Percentiles rank a stretch among this genome's conserved stretches.
phyloP scores from a whole-genome alignment of 257 asterid genomes.

The Catharanthus roseus region DNA sequence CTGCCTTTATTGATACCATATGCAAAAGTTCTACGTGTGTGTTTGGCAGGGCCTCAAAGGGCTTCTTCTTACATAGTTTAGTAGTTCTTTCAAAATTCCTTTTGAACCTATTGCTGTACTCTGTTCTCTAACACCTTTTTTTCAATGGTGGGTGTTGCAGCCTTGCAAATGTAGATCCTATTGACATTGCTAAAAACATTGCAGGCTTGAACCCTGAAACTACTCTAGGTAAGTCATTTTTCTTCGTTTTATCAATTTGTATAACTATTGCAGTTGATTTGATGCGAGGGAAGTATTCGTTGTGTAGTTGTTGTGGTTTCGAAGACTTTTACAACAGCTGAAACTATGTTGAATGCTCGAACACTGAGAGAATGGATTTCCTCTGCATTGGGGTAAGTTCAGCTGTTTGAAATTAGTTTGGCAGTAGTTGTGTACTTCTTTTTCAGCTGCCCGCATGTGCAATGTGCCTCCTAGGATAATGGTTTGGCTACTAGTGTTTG shows the following conservation, averaged over 20 bases:
- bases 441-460: neutral
- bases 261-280: neutral
- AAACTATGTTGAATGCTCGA: constrained; percentile 96
- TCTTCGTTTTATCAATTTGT: constrained; percentile 2
- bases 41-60: neutral
- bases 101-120: constrained; percentile 3
- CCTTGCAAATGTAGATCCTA: constrained; percentile 98
- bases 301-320: constrained; percentile 93
- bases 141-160: constrained; percentile 34
- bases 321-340: constrained; percentile 97
- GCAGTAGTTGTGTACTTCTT: neutral
- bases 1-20: neutral
- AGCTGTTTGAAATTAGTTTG: neutral
- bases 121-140: constrained; percentile 4
- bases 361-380: constrained; percentile 98
- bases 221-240: constrained; percentile 59
- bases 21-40: neutral
- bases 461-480: neutral
- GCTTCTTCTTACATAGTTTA: neutral
- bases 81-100: neutral
- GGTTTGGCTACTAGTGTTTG: neutral
- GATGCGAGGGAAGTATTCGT: constrained; percentile 2
- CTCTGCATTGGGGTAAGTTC: constrained; percentile 76
- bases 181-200: constrained; percentile 82
- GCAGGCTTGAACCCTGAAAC: constrained; percentile 92